Percentiles rank a stretch among this genome's conserved stretches.
phyloP scores from a whole-genome alignment of 1,139 yeast genomes.

The Protomyces inundatus region DNA sequence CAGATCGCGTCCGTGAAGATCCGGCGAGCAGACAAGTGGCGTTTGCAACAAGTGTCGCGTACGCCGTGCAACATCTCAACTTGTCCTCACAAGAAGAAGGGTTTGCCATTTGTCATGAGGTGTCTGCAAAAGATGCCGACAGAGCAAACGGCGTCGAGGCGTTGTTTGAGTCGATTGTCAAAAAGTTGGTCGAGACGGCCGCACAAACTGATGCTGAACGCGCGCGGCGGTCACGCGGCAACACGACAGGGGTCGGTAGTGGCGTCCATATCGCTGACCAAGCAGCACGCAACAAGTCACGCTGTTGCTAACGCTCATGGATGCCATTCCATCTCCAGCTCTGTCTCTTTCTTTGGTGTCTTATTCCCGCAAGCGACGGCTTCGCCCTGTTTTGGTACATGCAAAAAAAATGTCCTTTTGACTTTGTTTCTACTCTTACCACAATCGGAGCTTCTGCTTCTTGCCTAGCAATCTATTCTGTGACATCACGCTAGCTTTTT shows the following conservation, averaged over 20 bases:
- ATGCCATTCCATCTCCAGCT: no score
- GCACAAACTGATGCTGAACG: conserved; percentile 14
- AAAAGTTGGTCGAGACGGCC: conserved; percentile 6
- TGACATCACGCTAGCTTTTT: no score
- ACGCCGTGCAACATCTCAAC: conserved; percentile 37
- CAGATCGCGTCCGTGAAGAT: conserved; percentile 51
- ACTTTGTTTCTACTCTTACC: no score
- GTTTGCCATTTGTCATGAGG: conserved; percentile 15
- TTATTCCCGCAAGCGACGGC: no score
- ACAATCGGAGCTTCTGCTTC: no score
- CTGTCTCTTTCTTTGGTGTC: no score
- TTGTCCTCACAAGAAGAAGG: conserved; percentile 9
- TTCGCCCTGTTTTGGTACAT: no score
- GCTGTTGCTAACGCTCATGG: conserved; percentile 10
- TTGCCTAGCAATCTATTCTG: no score
- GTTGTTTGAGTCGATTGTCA: conserved; percentile 7
- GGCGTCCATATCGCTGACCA: conserved; percentile 21
- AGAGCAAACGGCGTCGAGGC: conserved; percentile 35
- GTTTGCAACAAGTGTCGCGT: conserved; percentile 40
- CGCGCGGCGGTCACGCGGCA: conserved; percentile 4
- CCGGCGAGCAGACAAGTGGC: conserved; percentile 40
- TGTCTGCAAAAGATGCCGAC: conserved; percentile 29
- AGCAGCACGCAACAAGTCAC: not conserved
- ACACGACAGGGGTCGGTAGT: not conserved
- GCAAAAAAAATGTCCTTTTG: no score